A percentile compares a stretch with the other conserved stretches of the same genome.
Conservation (phyloP, 257 asterid genomes). For the Ilex asprella region DNA sequence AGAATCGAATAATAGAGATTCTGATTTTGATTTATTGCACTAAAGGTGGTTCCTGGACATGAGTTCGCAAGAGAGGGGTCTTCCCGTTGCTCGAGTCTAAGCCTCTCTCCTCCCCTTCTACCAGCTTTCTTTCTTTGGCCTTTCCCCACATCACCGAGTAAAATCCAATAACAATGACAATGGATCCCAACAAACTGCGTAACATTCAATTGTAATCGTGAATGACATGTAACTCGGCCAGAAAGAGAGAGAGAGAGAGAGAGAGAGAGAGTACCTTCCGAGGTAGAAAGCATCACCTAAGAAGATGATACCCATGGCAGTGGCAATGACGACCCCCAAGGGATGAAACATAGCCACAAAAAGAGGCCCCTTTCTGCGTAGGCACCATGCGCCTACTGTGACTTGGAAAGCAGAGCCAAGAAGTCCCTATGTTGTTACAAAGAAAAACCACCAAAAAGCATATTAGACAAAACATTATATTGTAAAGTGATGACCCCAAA, state of each 20-base stretch:
- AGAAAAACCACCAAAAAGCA: no score
- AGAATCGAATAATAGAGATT: no score
- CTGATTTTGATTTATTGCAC: no score
- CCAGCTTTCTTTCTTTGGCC: conserved; percentile 43
- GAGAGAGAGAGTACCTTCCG: conserved; percentile 47
- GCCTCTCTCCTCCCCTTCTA: conserved; percentile 14
- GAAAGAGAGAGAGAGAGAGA: background rate
- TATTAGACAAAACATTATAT: no score
- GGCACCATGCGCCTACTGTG: conserved; percentile 60
- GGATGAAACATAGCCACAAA: conserved; percentile 86
- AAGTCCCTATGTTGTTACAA: conserved; percentile 6
- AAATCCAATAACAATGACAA: conserved; percentile 66
- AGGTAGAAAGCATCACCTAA: conserved; percentile 60
- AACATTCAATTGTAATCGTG: background rate
- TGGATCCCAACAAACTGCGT: conserved; percentile 71
- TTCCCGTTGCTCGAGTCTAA: conserved; percentile 28
- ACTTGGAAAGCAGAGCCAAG: conserved; percentile 91
- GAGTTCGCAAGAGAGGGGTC: conserved; percentile 42
- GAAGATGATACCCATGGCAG: conserved; percentile 50
- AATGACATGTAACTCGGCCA: background rate
- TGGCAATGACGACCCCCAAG: conserved; percentile 61
- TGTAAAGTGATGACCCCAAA: no score
- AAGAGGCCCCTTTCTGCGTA: conserved; percentile 73
- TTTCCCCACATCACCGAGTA: conserved; percentile 97
- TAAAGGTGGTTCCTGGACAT: conserved; percentile 4